phyloP scores from a whole-genome alignment of 139 green algal genomes.

The Medakamo hakoo region DNA sequence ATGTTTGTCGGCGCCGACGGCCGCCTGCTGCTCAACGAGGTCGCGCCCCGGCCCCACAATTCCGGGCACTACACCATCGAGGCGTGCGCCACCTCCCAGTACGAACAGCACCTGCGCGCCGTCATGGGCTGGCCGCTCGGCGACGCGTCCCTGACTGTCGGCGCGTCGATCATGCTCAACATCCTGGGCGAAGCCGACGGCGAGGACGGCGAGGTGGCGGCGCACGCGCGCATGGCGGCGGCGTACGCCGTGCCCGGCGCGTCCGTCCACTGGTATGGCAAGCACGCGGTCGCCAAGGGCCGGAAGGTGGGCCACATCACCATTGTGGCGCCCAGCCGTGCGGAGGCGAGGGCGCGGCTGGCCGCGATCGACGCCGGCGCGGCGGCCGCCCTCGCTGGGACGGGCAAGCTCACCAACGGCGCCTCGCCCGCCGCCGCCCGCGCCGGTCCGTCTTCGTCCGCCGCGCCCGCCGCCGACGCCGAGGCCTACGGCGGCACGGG shows the following conservation, averaged over 20 bases:
- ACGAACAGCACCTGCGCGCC: constrained; percentile 86
- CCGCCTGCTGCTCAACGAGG: constrained; percentile 80
- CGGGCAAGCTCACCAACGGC: neutral
- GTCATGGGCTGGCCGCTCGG: constrained; percentile 90
- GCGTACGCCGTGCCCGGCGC: constrained; percentile 40
- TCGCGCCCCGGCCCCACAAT: constrained; percentile 93
- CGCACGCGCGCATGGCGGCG: constrained; percentile 50
- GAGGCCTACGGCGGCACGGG: neutral
- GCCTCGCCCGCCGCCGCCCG: constrained; percentile 3
- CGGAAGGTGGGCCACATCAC: constrained; percentile 88
- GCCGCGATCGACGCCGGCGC: constrained; percentile 29
- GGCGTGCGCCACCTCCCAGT: constrained; percentile 76
- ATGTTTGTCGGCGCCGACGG: constrained; percentile 82
- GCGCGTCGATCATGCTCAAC: constrained; percentile 46
- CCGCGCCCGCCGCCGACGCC: no score
- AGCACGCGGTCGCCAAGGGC: constrained; percentile 36
- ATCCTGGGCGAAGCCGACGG: constrained; percentile 61
- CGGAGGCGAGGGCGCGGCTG: constrained; percentile 31
- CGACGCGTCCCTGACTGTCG: constrained; percentile 45
- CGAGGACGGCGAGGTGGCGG: constrained; percentile 38
- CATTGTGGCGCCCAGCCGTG: constrained; percentile 31
- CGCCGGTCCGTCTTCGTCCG: neutral
- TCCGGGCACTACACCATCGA: constrained; percentile 96
- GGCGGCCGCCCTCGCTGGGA: constrained; percentile 3
- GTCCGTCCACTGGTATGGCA: constrained; percentile 89